Conservation (phyloP, 768 basidiomycete species). For the Suillus subalutaceus region DNA sequence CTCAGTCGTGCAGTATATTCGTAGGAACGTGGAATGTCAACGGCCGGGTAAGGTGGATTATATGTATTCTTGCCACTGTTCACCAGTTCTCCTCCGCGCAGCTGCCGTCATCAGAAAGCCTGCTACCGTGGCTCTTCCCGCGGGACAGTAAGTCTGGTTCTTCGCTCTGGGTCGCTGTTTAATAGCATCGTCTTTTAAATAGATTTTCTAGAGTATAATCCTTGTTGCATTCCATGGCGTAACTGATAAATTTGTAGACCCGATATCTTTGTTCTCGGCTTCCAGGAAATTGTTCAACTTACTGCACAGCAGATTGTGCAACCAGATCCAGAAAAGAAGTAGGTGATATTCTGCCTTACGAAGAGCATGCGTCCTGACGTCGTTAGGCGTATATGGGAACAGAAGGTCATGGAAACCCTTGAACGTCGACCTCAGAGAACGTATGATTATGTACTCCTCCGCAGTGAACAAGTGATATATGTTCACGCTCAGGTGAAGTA, state of each 20-base stretch:
- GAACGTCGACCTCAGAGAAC: constrained; percentile 69
- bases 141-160: constrained; percentile 59
- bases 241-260: constrained; percentile 51
- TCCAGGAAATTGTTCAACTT: constrained; percentile 97
- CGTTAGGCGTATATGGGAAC: constrained; percentile 84
- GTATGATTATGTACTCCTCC: constrained; percentile 78
- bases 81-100: constrained; percentile 16
- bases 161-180: not conserved
- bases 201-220: constrained; percentile 25
- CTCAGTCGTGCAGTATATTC: constrained; percentile 73
- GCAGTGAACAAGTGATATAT: constrained; percentile 82
- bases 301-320: constrained; percentile 98
- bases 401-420: constrained; percentile 76
- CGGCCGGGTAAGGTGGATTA: constrained; percentile 61
- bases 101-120: constrained; percentile 77
- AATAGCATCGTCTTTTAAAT: constrained; percentile 8
- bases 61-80: constrained; percentile 3
- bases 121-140: constrained; percentile 92
- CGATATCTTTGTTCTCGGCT: constrained; percentile 88
- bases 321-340: constrained; percentile 93
- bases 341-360: constrained; percentile 16
- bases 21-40: constrained; percentile 97
- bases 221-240: constrained; percentile 23
- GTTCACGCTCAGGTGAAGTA: not conserved
- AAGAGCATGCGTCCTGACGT: not conserved